These are phyloP conservation scores for Lumnitzera racemosa DNA, from an alignment of 345 rosid species.

Conservation along the genomic window DNA sequence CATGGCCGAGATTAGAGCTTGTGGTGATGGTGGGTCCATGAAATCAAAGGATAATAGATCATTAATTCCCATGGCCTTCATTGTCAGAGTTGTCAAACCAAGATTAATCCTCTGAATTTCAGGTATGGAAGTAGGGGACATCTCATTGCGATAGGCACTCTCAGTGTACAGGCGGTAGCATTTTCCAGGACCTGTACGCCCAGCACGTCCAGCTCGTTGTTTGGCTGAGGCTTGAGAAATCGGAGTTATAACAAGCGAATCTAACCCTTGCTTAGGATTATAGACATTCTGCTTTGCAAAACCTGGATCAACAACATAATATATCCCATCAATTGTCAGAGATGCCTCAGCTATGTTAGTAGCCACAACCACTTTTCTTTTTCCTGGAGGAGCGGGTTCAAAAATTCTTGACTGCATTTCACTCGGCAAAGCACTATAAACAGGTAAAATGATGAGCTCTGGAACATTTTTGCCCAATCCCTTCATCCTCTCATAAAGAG, in stretches of 20 bases:
- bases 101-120: conserved; percentile 93
- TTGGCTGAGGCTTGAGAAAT: conserved; percentile 86
- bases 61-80: conserved; percentile 96
- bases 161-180: conserved; percentile 77
- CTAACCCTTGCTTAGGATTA: conserved; percentile 76
- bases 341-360: conserved; percentile 87
- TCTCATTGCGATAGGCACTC: conserved; percentile 70
- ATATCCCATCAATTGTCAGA: conserved; percentile 70
- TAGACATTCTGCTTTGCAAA: conserved; percentile 77
- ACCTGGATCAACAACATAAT: conserved; percentile 80
- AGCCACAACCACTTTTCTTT: conserved; percentile 81
- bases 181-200: conserved; percentile 87
- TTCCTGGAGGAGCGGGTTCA: conserved; percentile 78
- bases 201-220: conserved; percentile 86
- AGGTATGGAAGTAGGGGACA: conserved; percentile 74
- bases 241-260: conserved; percentile 69
- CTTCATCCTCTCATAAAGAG: conserved; percentile 68
- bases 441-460: conserved; percentile 70
- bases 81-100: conserved; percentile 47
- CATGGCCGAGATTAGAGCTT: conserved; percentile 85
- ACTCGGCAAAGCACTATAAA: conserved; percentile 81
- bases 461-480: conserved; percentile 65
- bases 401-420: conserved; percentile 87
- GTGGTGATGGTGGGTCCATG: conserved; percentile 72
- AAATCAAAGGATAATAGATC: conserved; percentile 72